Evolutionary conservation across 768 basidiomycete genomes (phyloP), one percentile per base, ranked within the genome.

Genomic region (Calvatia gigantea): DNA sequence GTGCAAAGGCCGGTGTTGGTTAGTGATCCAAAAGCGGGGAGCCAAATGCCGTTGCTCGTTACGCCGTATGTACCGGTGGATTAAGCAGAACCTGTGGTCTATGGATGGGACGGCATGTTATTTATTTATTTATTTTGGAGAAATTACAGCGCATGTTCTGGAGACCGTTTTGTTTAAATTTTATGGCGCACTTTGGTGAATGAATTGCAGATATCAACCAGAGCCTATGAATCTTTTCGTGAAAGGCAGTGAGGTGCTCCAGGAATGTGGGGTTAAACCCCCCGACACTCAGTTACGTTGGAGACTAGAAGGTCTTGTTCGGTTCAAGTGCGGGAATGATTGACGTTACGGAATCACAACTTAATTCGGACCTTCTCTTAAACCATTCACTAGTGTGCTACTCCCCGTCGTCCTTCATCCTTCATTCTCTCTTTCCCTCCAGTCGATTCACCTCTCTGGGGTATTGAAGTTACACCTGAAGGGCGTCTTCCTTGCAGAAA

Each of bases 21-120:
- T n/a, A 73, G 69, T n/a, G 75, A 82, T 23, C 69, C 69, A 0
- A 65, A 73, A 27, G 69, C 61, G 1, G 73, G 72, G 2, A 72
- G 70, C 42, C 79, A 80, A 60, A 64, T 83, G 65, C 81, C 82
- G 9, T 58, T 83, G 39, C 53, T 75, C n/a, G 58, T 77, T 31
- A 73, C 63, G 59, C 68, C 67, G 7, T 49, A 43, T 25, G 61
- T 49, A 19, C 55, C 45, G 35, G 46, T 39, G 3, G 12, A 42
- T 31, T 56, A 27, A 31, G 44, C 1, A 12, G 35, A 12, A 7
- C 37, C 2, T 4, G 21, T 41, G 17, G 45, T 43, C 11, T 9
- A n/a, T 14, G 5, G 15, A 29, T 31, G 11, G 27, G 28, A 19
- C 2, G 11, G 25, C n/a, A n/a, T n/a, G n/a, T n/a, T n/a, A n/a